Evolutionary conservation across 1,139 yeast species (phyloP), one percentile per base, ranked within the genome.

Genomic region (Saccharomyces hybrid): DNA sequence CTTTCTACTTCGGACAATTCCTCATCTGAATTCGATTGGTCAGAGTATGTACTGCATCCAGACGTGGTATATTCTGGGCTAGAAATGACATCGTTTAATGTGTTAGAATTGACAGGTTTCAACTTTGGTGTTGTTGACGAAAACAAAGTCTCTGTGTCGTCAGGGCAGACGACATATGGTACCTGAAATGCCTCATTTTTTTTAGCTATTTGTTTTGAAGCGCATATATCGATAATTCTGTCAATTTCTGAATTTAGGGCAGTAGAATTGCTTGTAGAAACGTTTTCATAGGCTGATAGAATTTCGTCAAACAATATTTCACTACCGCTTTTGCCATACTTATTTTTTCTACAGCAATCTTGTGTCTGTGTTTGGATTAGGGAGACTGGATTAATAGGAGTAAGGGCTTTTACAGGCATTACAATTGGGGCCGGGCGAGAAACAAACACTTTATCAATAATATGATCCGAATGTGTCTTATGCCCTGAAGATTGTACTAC

Each of bases 301-400:
- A 65, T 65, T 50, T 65, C 67, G 51, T 65, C 65, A 48, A 61
- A 61, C 7, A 65, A 48, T n/a, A 56, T 42, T 29, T 63, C 67
- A 51, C 64, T 63, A 13, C 56, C 51, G 28, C 57, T 57, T 46
- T 59, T 56, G 3, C 38, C 54, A 28, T 47, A 32, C 47, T 23
- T 46, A 8, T 26, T 34, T 38, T 11, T 38, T 20, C 5, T 4
- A 38, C 4, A 25, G 11, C 1, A 11, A 38, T 38, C 25, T 8
- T 38, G 23, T 8, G 44, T 7, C 16, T 38, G 25, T 7, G 16
- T 8, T 5, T 38, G 44, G n/a, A 38, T 16, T 8, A 38, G 23
- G 5, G 44, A 9, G 13, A 38, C 23, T 7, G 44, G 44, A 38
- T 38, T 9, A 1, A 38, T 5, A 9, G 25, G 6, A 8, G n/a